These are phyloP conservation scores for Croton laevigatus DNA, from an alignment of 441 rosid species.

Conservation along the genomic window DNA sequence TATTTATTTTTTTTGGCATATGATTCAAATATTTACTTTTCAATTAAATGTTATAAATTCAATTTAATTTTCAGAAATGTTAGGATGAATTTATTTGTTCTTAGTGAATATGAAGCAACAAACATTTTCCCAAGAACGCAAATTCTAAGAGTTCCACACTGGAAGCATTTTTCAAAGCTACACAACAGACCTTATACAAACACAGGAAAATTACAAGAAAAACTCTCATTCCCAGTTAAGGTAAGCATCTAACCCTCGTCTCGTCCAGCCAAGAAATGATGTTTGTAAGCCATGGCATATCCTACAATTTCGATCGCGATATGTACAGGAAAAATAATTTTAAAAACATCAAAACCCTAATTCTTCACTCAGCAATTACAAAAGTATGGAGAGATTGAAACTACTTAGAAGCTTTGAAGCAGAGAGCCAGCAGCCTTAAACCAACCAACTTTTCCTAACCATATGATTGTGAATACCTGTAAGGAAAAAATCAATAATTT, in stretches of 20 bases:
- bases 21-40: too few relatives aligned
- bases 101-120: too few relatives aligned
- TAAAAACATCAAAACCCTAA: not conserved
- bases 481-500: not conserved
- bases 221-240: not conserved
- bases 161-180: not conserved
- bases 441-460: not conserved
- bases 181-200: not conserved
- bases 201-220: constrained; percentile 2
- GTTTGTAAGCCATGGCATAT: not conserved
- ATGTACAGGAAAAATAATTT: not conserved
- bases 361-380: constrained; percentile 1
- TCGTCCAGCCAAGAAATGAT: not conserved
- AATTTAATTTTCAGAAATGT: too few relatives aligned
- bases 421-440: not conserved
- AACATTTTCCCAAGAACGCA: not conserved
- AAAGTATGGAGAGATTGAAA: not conserved
- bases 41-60: too few relatives aligned
- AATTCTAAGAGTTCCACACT: not conserved
- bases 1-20: too few relatives aligned
- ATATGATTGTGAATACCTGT: not conserved
- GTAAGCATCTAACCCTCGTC: not conserved
- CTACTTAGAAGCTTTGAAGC: not conserved
- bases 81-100: too few relatives aligned
- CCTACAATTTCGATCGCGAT: constrained; percentile 9